phyloP scores from a whole-genome alignment of 768 basidiomycete species.

The Boletus vinaceobasis region DNA sequence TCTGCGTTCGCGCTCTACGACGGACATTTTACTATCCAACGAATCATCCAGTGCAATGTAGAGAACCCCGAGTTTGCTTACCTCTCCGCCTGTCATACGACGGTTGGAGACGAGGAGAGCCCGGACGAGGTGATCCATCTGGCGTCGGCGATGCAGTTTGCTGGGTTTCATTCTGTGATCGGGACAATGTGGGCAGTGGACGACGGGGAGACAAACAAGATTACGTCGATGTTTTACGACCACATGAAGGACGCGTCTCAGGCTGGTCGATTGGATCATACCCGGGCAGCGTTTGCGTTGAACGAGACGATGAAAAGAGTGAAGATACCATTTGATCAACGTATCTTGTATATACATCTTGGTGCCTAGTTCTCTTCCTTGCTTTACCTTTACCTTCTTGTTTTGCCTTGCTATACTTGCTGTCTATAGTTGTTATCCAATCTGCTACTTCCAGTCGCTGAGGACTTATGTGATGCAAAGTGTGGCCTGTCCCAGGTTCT shows the following conservation, averaged over 20 bases:
- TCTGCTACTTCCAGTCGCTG: too few species aligned
- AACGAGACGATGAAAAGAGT: neutral
- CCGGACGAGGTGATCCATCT: neutral
- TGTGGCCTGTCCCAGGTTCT: too few species aligned
- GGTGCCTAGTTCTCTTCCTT: neutral
- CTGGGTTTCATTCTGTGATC: slow-evolving; percentile 1
- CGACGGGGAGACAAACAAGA: too few species aligned
- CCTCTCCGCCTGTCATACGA: slow-evolving; percentile 20
- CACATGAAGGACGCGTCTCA: neutral
- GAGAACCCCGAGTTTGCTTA: slow-evolving; percentile 7
- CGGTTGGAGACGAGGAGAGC: slow-evolving; percentile 5
- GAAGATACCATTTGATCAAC: slow-evolving; percentile 8
- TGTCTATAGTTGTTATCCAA: too few species aligned
- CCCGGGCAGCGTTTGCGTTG: slow-evolving; percentile 4
- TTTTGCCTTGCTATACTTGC: too few species aligned
- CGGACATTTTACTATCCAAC: slow-evolving; percentile 1
- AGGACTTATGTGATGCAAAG: too few species aligned
- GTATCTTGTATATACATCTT: slow-evolving; percentile 13
- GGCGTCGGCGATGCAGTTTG: neutral
- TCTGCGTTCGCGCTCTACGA: slow-evolving; percentile 10
- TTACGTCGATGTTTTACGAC: too few species aligned
- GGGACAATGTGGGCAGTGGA: too few species aligned
- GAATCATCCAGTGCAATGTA: slow-evolving; percentile 2
- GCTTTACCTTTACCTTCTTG: too few species aligned
- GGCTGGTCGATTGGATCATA: neutral